phyloP scores from a whole-genome alignment of 2,329 filamentous ascomycete species.

The Cladosporium sp. region DNA sequence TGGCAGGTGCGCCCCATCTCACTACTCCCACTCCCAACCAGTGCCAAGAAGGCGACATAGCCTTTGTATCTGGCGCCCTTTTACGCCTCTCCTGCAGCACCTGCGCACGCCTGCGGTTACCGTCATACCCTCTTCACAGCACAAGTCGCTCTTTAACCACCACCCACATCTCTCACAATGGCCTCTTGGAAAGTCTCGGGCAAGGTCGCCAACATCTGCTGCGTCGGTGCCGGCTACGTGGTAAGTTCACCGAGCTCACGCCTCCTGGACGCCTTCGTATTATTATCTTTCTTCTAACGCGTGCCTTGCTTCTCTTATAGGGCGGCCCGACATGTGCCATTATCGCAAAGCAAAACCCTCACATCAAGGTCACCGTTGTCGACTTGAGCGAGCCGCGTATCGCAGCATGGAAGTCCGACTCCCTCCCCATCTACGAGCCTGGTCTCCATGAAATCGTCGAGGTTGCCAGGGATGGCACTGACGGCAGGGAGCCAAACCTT shows the following conservation, averaged over 20 bases:
- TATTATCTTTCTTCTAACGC: too few relatives aligned
- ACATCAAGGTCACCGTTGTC: slow-evolving; percentile 67
- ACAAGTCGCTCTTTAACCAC: neutral
- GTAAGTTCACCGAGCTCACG: slow-evolving; percentile 26
- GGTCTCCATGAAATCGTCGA: slow-evolving; percentile 63
- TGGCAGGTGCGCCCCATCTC: slow-evolving; percentile 4
- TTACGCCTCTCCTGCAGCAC: neutral
- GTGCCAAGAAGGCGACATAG: slow-evolving; percentile 8
- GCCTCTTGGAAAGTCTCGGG: slow-evolving; percentile 8
- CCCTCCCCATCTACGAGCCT: slow-evolving; percentile 73
- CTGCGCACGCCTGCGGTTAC: neutral
- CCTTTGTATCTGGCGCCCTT: slow-evolving; percentile 1
- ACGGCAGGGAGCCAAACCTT: slow-evolving; percentile 55
- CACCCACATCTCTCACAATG: neutral
- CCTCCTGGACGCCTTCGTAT: neutral
- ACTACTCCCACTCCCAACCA: neutral
- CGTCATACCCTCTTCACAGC: neutral
- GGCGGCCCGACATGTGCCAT: slow-evolving; percentile 66
- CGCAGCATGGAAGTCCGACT: slow-evolving; percentile 64
- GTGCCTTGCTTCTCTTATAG: slow-evolving; percentile 5
- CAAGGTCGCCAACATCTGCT: slow-evolving; percentile 52
- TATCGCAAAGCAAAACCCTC: slow-evolving; percentile 66
- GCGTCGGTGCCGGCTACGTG: slow-evolving; percentile 71
- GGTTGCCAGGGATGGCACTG: slow-evolving; percentile 48
- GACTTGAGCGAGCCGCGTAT: slow-evolving; percentile 63